These are phyloP conservation scores for Novymonas esmeraldas DNA, from an alignment of 208 protist species.

Conservation along the genomic window DNA sequence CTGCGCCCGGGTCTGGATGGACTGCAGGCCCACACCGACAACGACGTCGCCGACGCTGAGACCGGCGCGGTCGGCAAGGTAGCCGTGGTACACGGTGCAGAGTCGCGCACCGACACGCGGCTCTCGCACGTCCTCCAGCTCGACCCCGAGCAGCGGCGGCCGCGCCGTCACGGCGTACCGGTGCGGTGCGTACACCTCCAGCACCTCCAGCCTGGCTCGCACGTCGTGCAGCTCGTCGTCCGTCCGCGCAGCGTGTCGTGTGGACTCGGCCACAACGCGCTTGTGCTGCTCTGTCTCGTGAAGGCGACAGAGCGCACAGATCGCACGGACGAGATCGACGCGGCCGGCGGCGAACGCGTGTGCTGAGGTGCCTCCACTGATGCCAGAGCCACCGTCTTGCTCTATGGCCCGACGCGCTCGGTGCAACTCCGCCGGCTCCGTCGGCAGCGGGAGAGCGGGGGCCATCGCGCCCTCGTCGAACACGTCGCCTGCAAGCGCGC, in stretches of 20 bases:
- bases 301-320: neutral
- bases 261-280: neutral
- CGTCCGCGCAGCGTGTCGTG: neutral
- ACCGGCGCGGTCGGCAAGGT: constrained; percentile 46
- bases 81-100: constrained; percentile 49
- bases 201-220: constrained; percentile 46
- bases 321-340: neutral
- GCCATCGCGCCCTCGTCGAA: no score
- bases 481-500: neutral
- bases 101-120: constrained; percentile 41
- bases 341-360: neutral
- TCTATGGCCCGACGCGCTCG: neutral
- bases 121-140: constrained; percentile 47
- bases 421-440: no score
- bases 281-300: neutral
- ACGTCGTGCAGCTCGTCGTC: constrained; percentile 27
- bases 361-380: neutral
- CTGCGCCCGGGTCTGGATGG: constrained; percentile 47
- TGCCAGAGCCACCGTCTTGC: neutral
- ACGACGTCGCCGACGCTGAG: constrained; percentile 56
- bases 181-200: constrained; percentile 76
- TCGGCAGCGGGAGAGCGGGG: no score
- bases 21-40: constrained; percentile 44
- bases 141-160: constrained; percentile 61
- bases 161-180: constrained; percentile 43